These are phyloP conservation scores for Saccharum officinarum DNA, from an alignment of 176 grass and related monocot genomes.

Conservation along the genomic window DNA sequence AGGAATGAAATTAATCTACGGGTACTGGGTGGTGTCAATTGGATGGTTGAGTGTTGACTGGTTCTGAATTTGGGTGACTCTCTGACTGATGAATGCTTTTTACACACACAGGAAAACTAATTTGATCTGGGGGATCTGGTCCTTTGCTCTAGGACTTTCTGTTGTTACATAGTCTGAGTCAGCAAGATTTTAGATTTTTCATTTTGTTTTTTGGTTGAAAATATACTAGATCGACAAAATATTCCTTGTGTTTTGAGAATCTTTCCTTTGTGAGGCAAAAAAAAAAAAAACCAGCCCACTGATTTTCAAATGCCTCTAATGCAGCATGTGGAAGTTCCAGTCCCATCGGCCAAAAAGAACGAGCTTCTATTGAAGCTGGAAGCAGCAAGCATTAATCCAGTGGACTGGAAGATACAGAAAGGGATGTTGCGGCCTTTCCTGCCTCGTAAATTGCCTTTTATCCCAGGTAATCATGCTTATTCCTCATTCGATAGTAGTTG, in stretches of 20 bases:
- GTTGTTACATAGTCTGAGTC: background rate
- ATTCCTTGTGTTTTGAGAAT: background rate
- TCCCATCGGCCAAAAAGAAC: slow-evolving; percentile 56
- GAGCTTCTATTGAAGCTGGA: slow-evolving; percentile 68
- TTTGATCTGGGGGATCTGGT: background rate
- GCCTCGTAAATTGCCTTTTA: slow-evolving; percentile 56
- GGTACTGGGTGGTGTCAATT: background rate
- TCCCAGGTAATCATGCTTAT: slow-evolving; percentile 50
- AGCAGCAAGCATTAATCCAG: slow-evolving; percentile 63
- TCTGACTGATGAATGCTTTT: background rate
- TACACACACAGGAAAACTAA: background rate
- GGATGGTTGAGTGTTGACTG: background rate
- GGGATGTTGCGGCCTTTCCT: slow-evolving; percentile 51
- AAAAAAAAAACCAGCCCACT: background rate
- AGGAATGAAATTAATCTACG: background rate
- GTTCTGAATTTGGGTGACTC: background rate
- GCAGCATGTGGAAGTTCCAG: slow-evolving; percentile 63
- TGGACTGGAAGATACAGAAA: slow-evolving; percentile 84
- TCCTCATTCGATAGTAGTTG: background rate
- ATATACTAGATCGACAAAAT: background rate
- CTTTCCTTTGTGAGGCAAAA: background rate
- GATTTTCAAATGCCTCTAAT: background rate
- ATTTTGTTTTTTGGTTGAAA: background rate
- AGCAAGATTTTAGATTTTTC: background rate
- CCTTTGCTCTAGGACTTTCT: background rate